These are phyloP conservation scores for Neocatenulostroma microsporum DNA, from an alignment of 2,329 filamentous ascomycete species.

Conservation along the genomic window DNA sequence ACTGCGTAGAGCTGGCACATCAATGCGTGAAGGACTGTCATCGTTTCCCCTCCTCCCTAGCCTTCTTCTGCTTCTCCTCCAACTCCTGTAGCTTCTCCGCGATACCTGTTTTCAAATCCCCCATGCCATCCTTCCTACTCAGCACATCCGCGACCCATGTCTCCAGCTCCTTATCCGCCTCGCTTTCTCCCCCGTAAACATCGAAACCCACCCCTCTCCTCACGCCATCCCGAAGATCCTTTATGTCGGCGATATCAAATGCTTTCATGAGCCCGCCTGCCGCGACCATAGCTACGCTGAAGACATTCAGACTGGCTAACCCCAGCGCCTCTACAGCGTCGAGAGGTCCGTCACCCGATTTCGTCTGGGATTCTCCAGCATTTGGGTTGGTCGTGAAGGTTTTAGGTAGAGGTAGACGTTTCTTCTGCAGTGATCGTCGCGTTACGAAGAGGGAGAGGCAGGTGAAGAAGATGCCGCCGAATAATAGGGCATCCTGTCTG, in stretches of 20 bases:
- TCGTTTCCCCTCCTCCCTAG: neutral
- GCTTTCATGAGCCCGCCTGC: slow-evolving; percentile 68
- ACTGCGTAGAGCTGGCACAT: too few species aligned
- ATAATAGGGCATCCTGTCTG: slow-evolving; percentile 48
- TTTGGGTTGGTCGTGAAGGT: slow-evolving; percentile 54
- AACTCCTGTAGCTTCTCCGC: slow-evolving; percentile 25
- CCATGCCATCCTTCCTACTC: slow-evolving; percentile 40
- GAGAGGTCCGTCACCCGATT: slow-evolving; percentile 59
- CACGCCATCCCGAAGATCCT: slow-evolving; percentile 53
- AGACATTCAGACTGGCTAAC: slow-evolving; percentile 78
- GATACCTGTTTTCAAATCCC: slow-evolving; percentile 21
- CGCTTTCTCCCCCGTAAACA: slow-evolving; percentile 47
- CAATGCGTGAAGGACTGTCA: neutral
- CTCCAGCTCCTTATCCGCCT: slow-evolving; percentile 48
- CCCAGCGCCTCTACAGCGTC: slow-evolving; percentile 78
- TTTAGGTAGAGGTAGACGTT: slow-evolving; percentile 56
- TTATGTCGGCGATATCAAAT: slow-evolving; percentile 57
- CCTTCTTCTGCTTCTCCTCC: slow-evolving; percentile 12
- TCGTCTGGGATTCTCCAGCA: slow-evolving; percentile 50
- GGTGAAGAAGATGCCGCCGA: slow-evolving; percentile 69
- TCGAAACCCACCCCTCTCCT: slow-evolving; percentile 51
- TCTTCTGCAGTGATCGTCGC: slow-evolving; percentile 56
- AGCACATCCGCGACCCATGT: slow-evolving; percentile 45
- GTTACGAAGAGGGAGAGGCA: slow-evolving; percentile 60
- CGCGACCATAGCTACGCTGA: slow-evolving; percentile 65